These are phyloP conservation scores for Blepharisma japonicum DNA, from an alignment of 73 alveolate genomes.

Conservation along the genomic window DNA sequence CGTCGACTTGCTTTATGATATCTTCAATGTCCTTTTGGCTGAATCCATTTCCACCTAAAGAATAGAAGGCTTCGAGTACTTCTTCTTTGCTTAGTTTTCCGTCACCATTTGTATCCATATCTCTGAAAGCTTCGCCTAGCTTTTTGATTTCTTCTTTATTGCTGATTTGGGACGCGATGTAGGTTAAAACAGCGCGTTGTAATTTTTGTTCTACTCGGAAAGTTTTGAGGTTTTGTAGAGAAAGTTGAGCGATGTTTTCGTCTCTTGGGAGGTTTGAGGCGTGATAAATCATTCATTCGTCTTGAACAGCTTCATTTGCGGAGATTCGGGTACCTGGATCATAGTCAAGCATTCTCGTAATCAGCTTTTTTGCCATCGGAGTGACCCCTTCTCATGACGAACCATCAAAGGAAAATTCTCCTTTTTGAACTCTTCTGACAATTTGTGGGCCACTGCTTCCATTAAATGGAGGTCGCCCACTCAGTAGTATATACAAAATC, in stretches of 20 bases:
- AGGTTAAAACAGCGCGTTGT: slow-evolving; percentile 79
- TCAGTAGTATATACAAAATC: slow-evolving; percentile 73
- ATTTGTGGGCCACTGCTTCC: slow-evolving; percentile 76
- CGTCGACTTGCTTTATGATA: neutral
- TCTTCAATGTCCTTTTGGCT: neutral
- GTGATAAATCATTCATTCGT: slow-evolving; percentile 30
- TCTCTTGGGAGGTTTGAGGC: neutral
- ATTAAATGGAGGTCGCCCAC: slow-evolving; percentile 93
- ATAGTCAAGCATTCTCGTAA: slow-evolving; percentile 32
- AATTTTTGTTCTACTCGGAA: slow-evolving; percentile 78
- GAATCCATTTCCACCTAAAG: neutral
- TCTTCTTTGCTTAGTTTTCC: slow-evolving; percentile 43
- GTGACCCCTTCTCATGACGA: slow-evolving; percentile 39
- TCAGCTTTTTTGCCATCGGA: slow-evolving; percentile 49
- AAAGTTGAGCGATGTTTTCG: slow-evolving; percentile 41
- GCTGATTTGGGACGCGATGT: slow-evolving; percentile 78
- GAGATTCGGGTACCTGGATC: slow-evolving; percentile 46
- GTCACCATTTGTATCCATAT: slow-evolving; percentile 48
- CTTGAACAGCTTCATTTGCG: slow-evolving; percentile 48
- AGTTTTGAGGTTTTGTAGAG: slow-evolving; percentile 69
- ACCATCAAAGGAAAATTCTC: slow-evolving; percentile 41
- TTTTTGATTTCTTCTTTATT: slow-evolving; percentile 68
- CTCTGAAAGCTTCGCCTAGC: slow-evolving; percentile 65
- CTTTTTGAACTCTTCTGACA: slow-evolving; percentile 41
- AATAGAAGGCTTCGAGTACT: slow-evolving; percentile 27